These are phyloP conservation scores for Handroanthus guayacan DNA, from an alignment of 257 asterid genomes.

Conservation along the genomic window DNA sequence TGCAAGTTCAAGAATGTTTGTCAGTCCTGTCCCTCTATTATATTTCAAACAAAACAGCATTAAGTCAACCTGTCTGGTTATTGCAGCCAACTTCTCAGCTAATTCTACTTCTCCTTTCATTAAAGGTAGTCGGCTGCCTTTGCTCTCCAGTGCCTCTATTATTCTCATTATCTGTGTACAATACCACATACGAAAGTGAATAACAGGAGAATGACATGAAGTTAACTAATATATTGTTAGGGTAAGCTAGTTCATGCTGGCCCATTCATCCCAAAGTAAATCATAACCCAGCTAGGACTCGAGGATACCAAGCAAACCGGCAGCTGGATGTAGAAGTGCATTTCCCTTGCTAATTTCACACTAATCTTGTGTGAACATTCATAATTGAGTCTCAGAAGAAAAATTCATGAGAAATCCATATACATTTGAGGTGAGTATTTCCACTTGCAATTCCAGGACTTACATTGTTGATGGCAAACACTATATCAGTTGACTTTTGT, in stretches of 20 bases:
- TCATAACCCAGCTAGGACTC: constrained; percentile 1
- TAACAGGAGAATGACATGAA: constrained; percentile 17
- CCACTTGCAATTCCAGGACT: constrained; percentile 14
- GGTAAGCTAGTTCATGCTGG: constrained; percentile 18
- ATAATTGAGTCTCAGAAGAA: not conserved
- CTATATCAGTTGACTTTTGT: not conserved
- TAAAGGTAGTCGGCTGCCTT: constrained; percentile 84
- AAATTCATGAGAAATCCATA: constrained; percentile 11
- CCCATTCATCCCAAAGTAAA: constrained; percentile 21
- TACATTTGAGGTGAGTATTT: not conserved
- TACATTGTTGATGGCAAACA: constrained; percentile 20
- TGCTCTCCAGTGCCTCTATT: constrained; percentile 88
- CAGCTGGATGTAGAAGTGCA: not conserved
- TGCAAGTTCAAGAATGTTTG: constrained; percentile 44
- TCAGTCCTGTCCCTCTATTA: constrained; percentile 34
- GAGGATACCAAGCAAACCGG: constrained; percentile 7
- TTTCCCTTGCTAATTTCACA: not conserved
- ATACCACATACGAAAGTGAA: constrained; percentile 18
- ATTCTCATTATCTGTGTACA: constrained; percentile 80
- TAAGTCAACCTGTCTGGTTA: constrained; percentile 76
- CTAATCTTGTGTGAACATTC: constrained; percentile 11
- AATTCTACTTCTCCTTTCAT: constrained; percentile 96
- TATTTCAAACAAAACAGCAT: constrained; percentile 37
- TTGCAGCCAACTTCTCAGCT: constrained; percentile 85
- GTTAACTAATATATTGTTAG: constrained; percentile 8